Evolutionary conservation across 768 basidiomycete genomes (phyloP).

Genomic region (Pleurotus tuoliensis): DNA sequence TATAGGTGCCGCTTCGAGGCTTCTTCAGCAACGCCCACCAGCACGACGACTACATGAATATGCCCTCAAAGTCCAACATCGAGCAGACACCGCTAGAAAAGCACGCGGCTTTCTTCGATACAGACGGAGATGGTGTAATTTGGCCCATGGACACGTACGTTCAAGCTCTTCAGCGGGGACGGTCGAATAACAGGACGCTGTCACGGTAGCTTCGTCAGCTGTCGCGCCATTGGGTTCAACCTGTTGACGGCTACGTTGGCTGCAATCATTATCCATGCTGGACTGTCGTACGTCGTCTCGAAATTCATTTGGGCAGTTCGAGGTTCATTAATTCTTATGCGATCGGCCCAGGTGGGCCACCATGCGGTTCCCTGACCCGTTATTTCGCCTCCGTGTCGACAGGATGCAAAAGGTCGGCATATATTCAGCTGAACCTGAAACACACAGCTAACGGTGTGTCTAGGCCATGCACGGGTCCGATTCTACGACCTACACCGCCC

Average conservation of each 20-base stretch:
- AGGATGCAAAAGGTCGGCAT: conserved; percentile 33
- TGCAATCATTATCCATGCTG: conserved; percentile 32
- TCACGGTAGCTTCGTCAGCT: conserved; percentile 29
- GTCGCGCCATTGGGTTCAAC: conserved; percentile 35
- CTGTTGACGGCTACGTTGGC: conserved; percentile 31
- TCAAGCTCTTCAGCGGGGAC: neutral
- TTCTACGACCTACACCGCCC: conserved; percentile 30
- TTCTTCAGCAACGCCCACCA: too few relatives aligned
- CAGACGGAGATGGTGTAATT: conserved; percentile 40
- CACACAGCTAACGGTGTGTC: neutral
- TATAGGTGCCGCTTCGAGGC: too few relatives aligned
- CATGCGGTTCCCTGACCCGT: conserved; percentile 37
- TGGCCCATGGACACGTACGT: conserved; percentile 43
- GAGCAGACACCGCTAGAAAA: conserved; percentile 30
- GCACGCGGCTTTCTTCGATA: conserved; percentile 44
- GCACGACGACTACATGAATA: too few relatives aligned
- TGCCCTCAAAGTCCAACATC: too few relatives aligned
- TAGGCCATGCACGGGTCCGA: conserved; percentile 44
- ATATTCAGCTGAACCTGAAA: neutral
- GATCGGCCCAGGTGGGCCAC: conserved; percentile 26
- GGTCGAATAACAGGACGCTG: neutral
- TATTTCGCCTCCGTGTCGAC: conserved; percentile 37
- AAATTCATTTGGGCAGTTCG: too few relatives aligned
- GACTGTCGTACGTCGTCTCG: conserved; percentile 34
- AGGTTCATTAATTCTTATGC: neutral